Base-by-base conservation (phyloP, 768 basidiomycete species). In the Tremella yokohamensis region DNA sequence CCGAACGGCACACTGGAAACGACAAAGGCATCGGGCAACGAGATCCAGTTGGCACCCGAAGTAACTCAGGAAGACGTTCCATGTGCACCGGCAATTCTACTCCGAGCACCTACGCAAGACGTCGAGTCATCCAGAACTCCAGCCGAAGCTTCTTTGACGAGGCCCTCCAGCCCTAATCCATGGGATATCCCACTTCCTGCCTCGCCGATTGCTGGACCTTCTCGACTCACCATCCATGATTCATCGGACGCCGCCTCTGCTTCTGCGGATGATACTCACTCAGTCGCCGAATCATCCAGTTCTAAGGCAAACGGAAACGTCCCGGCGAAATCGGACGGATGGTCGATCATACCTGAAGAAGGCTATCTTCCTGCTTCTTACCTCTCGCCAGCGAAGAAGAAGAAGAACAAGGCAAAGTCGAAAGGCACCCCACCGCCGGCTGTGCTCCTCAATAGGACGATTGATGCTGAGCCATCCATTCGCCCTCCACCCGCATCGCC, bases 341-440 rank as follows among this genome's bases (percentile, higher is more conserved):
- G 60, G 34, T 65, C 62, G 8, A 68, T 68, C 29, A 65, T 64
- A 6, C 69, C 69, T 0, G 69, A 71, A 48, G 69, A 66, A 29
- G 69, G 69, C 2, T 71, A 68, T 47, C 52, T 71, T 1, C 66
- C 69, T 16, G 38, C 61, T 6, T 42, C 56, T 29, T n/a, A 20
- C 12, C 13, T 42, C 11, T n/a, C 49, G 9, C 29, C 51, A 2
- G 49, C 54, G 15, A 48, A 39, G 16, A 50, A 49, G 22, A 68
- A 67, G 52, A 71, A 68, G 52, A 61, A 62, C 52, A 60, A 62
- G 53, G 42, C 52, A 25, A 66, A 62, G 52, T 50, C 45, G 6
- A 63, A 60, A 47, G 45, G 39, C 50, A 13, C 38, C 11, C 8
- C 53, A 12, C 9, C 52, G 22, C 26, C 38, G 26, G 42, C 34